phyloP scores from a whole-genome alignment of 352 stramenopile species.

The Phytophthora lateralis region DNA sequence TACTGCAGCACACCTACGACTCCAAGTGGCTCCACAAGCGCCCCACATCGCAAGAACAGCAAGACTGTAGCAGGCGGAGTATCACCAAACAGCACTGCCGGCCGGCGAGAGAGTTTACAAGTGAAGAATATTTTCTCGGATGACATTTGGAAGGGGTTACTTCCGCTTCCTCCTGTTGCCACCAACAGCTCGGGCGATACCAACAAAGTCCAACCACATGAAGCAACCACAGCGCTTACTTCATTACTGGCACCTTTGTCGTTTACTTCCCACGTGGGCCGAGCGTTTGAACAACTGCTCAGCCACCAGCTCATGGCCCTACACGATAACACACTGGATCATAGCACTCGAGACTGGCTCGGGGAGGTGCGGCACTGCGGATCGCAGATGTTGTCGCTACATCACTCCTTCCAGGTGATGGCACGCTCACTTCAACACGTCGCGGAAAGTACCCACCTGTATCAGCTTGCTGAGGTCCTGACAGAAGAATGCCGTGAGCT shows the following conservation, averaged over 20 bases:
- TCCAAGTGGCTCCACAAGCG: constrained; percentile 1
- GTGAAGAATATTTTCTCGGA: constrained; percentile 51
- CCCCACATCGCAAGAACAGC: constrained; percentile 8
- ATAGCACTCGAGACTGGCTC: constrained; percentile 67
- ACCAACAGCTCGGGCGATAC: neutral
- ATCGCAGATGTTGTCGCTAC: constrained; percentile 58
- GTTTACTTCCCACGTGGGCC: constrained; percentile 60
- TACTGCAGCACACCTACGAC: constrained; percentile 34
- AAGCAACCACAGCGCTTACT: neutral
- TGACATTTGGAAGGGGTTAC: constrained; percentile 57
- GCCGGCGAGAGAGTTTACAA: constrained; percentile 23
- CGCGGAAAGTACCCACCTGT: constrained; percentile 59
- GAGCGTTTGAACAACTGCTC: constrained; percentile 65
- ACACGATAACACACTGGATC: constrained; percentile 55
- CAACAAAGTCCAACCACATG: constrained; percentile 6
- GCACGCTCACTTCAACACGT: constrained; percentile 56
- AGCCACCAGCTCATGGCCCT: constrained; percentile 55
- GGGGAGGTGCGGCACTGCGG: constrained; percentile 58
- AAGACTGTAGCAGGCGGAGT: neutral
- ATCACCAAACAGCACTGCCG: constrained; percentile 13
- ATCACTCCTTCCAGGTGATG: constrained; percentile 68
- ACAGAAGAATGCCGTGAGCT: constrained; percentile 52
- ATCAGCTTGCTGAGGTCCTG: constrained; percentile 62
- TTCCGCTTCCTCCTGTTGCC: constrained; percentile 29
- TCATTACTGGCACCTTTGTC: constrained; percentile 10